Base-by-base conservation (phyloP, 2,329 filamentous ascomycete genomes). In the Esteya vermicola region DNA sequence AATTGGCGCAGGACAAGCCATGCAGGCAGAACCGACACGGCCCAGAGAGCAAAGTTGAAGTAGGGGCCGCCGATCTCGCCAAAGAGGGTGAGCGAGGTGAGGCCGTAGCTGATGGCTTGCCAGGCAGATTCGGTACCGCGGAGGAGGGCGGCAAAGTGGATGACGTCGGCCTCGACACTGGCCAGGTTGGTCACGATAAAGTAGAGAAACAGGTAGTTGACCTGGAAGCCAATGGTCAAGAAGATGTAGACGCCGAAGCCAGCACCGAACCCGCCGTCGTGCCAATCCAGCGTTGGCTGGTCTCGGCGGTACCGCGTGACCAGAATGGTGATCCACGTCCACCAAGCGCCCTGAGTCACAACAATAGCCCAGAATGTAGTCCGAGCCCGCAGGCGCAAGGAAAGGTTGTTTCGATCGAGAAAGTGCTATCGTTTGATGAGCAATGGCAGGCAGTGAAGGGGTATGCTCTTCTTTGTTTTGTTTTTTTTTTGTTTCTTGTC, bases 191-290 rank as follows among this genome's bases (percentile, higher is more conserved):
- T 68, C 9, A 85, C 70, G 43, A 85, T 62, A 50, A 85, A 85
- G 58, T 84, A 83, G 64, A 84, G 56, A 53, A 76, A 84, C 47
- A 84, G 64, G 52, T 85, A 85, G 54, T 85, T 85, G 8, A 83
- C 48, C 56, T 85, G 80, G 49, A 85, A 85, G 0, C 76, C 72
- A 10, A 72, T 57, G 0, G 75, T 74, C 48, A 81, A 66, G 48
- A 85, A 72, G 6, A 85, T 51, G 54, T 80, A 85, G 16, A 83
- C 62, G 0, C 67, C 72, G 48, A 85, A 85, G 0, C 67, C 75
- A 30, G 65, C 63, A 1, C 78, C 79, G 40, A 85, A 85, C 0
- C 75, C 78, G 0, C 59, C 45, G 45, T 68, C 67, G 1, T 53
- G 50, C 81, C 81, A 85, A 54, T 85, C 81, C 48, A 73, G 79